phyloP scores from a whole-genome alignment of 345 rosid genomes.

The Clausena lansium region DNA sequence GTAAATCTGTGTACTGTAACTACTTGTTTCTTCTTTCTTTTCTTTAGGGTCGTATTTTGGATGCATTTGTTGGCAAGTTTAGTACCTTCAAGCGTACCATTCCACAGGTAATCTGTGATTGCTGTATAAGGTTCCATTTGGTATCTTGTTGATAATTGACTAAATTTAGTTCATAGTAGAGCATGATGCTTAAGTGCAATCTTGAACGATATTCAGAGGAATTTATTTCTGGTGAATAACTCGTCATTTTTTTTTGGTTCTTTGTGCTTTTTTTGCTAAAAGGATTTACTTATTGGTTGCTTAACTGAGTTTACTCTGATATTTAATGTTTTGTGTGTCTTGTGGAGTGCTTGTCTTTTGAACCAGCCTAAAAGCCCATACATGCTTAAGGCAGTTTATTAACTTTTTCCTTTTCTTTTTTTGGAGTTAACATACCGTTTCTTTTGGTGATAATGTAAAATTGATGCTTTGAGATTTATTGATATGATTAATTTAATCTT shows the following conservation, averaged over 20 bases:
- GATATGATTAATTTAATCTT: not conserved
- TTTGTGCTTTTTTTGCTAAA: not conserved
- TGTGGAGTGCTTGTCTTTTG: not conserved
- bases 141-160: not conserved
- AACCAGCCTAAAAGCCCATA: not conserved
- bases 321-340: slow-evolving; percentile 5
- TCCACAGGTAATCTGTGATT: slow-evolving; percentile 78
- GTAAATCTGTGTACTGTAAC: slow-evolving; percentile 16
- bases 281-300: not conserved
- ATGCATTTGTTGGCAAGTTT: slow-evolving; percentile 98
- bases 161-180: not conserved
- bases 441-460: not conserved
- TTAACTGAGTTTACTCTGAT: slow-evolving; percentile 2
- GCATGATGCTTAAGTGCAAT: not conserved
- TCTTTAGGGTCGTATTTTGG: slow-evolving; percentile 86
- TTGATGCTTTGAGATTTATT: not conserved
- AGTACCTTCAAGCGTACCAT: slow-evolving; percentile 95
- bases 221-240: not conserved
- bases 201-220: not conserved
- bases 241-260: not conserved
- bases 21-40: slow-evolving; percentile 19
- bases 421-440: not conserved
- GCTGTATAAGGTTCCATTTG: slow-evolving; percentile 11
- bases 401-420: not conserved
- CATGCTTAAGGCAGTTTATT: not conserved